Evolutionary conservation across 768 basidiomycete genomes (phyloP).

Genomic region (Thelephora aurantiotincta): DNA sequence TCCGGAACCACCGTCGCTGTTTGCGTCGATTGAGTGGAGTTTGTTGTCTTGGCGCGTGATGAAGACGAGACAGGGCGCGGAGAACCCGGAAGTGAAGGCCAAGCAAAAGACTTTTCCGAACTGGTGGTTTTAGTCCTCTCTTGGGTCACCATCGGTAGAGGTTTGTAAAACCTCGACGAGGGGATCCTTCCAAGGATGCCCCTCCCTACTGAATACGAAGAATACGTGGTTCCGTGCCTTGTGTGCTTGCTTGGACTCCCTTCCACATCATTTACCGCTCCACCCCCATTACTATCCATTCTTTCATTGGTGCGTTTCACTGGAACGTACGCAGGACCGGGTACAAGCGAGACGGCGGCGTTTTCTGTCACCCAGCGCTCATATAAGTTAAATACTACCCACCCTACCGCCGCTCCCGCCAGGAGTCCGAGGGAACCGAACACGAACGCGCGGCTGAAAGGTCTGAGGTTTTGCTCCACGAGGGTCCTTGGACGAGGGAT

Average conservation of each 20-base stretch:
- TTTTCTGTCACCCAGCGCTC: constrained; percentile 1
- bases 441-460: constrained; percentile 16
- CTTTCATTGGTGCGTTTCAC: too few relatives aligned
- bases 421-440: constrained; percentile 15
- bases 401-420: constrained; percentile 11
- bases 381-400: constrained; percentile 11
- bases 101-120: too few relatives aligned
- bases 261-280: not conserved
- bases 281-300: too few relatives aligned
- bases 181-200: too few relatives aligned
- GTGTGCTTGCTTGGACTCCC: not conserved
- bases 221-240: not conserved
- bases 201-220: not conserved
- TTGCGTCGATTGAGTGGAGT: too few relatives aligned
- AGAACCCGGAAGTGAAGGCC: too few relatives aligned
- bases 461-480: constrained; percentile 8
- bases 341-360: constrained; percentile 6
- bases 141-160: too few relatives aligned
- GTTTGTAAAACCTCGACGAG: too few relatives aligned
- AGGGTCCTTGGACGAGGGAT: constrained; percentile 2
- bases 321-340: constrained; percentile 17
- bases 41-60: too few relatives aligned
- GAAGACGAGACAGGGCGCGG: too few relatives aligned
- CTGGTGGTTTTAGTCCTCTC: too few relatives aligned
- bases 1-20: too few relatives aligned